These are phyloP conservation scores for Paramecium bursaria DNA, from an alignment of 73 alveolate species.

Conservation along the genomic window DNA sequence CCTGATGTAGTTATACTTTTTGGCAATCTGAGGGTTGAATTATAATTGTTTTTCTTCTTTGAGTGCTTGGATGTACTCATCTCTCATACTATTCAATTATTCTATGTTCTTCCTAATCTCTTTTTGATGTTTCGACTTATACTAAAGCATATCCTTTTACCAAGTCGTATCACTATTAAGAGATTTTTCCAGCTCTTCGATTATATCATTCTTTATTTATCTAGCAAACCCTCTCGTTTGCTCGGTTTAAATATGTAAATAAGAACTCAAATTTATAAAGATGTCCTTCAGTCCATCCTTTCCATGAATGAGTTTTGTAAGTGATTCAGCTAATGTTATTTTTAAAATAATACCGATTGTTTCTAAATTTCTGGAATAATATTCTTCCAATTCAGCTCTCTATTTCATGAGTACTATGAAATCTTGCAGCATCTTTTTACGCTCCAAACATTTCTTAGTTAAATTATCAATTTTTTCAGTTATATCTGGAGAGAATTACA, in stretches of 20 bases:
- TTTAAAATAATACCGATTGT: slow-evolving; percentile 8
- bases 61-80: slow-evolving; percentile 47
- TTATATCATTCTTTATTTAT: slow-evolving; percentile 51
- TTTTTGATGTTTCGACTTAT: slow-evolving; percentile 16
- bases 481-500: slow-evolving; percentile 1
- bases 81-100: slow-evolving; percentile 17
- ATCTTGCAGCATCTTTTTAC: slow-evolving; percentile 4
- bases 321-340: slow-evolving; percentile 22
- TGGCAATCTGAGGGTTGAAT: not conserved
- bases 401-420: slow-evolving; percentile 22
- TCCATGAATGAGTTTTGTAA: slow-evolving; percentile 54
- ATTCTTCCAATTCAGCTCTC: slow-evolving; percentile 48
- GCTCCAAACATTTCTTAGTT: not conserved
- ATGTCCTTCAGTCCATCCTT: slow-evolving; percentile 46
- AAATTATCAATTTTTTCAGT: not conserved
- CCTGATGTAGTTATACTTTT: not conserved
- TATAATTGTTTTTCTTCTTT: slow-evolving; percentile 12
- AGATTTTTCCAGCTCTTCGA: slow-evolving; percentile 4
- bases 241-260: slow-evolving; percentile 40
- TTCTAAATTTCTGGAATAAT: slow-evolving; percentile 56
- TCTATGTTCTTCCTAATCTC: slow-evolving; percentile 45
- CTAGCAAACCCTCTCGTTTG: slow-evolving; percentile 48
- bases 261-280: slow-evolving; percentile 4
- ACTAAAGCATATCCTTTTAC: not conserved
- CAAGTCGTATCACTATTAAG: not conserved